phyloP scores from a whole-genome alignment of 2,329 filamentous ascomycete species.

The Alternaria consortialis region DNA sequence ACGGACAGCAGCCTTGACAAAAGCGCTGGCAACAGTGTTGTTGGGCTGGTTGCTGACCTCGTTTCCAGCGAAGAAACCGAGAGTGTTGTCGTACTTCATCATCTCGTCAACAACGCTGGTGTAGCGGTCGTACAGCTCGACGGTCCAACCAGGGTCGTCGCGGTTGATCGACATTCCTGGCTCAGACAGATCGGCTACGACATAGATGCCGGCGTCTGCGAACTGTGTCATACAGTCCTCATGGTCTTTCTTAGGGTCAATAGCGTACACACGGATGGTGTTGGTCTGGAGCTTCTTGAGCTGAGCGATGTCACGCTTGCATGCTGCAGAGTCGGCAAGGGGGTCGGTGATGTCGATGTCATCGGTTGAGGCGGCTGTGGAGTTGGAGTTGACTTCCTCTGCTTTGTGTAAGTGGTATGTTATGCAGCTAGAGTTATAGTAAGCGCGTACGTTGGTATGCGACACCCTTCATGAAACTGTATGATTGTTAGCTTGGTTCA shows the following conservation, averaged over 20 bases:
- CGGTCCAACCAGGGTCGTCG: constrained; percentile 79
- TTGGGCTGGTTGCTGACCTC: constrained; percentile 90
- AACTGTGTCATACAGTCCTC: constrained; percentile 84
- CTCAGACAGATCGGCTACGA: constrained; percentile 89
- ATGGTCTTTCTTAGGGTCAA: constrained; percentile 83
- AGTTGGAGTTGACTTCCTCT: constrained; percentile 66
- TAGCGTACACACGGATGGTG: constrained; percentile 87
- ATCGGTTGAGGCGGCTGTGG: constrained; percentile 62
- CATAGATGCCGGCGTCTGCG: constrained; percentile 88
- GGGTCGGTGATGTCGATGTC: constrained; percentile 77
- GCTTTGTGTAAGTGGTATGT: constrained; percentile 18
- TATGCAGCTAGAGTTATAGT: not conserved
- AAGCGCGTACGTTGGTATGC: constrained; percentile 77
- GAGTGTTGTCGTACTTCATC: constrained; percentile 83
- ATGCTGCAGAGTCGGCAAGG: constrained; percentile 74
- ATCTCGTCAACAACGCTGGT: constrained; percentile 83
- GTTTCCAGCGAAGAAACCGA: constrained; percentile 99
- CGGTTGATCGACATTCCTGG: constrained; percentile 87
- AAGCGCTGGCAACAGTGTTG: constrained; percentile 91
- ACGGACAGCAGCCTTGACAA: constrained; percentile 96
- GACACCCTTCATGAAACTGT: constrained; percentile 84
- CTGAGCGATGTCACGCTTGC: constrained; percentile 86
- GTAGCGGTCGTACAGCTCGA: constrained; percentile 81
- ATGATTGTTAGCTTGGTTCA: constrained; percentile 26
- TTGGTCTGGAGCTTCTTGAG: constrained; percentile 85